Evolutionary conservation across 805 yeast genomes (phyloP).

Genomic region (Candida corydali): DNA sequence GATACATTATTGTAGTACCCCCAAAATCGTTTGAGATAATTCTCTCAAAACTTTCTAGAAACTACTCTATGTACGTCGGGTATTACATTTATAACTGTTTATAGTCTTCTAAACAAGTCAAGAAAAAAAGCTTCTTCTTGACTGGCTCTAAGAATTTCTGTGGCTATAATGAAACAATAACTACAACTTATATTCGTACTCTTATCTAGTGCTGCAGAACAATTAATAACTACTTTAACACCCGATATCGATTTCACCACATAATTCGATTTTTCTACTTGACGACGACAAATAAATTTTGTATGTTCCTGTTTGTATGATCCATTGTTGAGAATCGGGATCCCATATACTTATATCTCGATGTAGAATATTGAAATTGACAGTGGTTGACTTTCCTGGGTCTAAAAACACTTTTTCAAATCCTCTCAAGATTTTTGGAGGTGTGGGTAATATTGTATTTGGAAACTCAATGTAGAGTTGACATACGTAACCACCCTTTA

Average conservation of each 20-base stretch:
- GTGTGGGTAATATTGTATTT: slow-evolving; percentile 43
- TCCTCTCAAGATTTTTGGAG: slow-evolving; percentile 52
- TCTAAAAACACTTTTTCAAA: slow-evolving; percentile 49
- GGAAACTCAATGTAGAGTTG: slow-evolving; percentile 55
- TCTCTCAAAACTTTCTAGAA: too few relatives aligned
- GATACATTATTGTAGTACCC: too few relatives aligned
- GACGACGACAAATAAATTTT: slow-evolving; percentile 48
- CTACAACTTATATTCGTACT: neutral
- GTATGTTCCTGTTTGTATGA: slow-evolving; percentile 53
- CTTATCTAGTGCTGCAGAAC: neutral
- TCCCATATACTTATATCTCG: slow-evolving; percentile 60
- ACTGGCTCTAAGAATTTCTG: neutral
- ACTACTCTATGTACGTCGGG: too few relatives aligned
- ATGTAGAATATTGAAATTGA: slow-evolving; percentile 43
- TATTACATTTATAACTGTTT: too few relatives aligned
- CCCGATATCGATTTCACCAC: slow-evolving; percentile 43
- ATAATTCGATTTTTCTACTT: slow-evolving; percentile 43
- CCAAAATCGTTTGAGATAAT: too few relatives aligned
- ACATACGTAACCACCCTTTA: slow-evolving; percentile 45
- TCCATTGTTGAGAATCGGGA: slow-evolving; percentile 52
- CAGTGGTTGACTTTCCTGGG: slow-evolving; percentile 34
- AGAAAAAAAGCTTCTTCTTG: too few relatives aligned
- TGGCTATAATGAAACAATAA: neutral
- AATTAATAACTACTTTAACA: slow-evolving; percentile 9
- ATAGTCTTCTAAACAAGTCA: too few relatives aligned